Conservation (phyloP, 257 asterid species). For the Cruciata laevipes region DNA sequence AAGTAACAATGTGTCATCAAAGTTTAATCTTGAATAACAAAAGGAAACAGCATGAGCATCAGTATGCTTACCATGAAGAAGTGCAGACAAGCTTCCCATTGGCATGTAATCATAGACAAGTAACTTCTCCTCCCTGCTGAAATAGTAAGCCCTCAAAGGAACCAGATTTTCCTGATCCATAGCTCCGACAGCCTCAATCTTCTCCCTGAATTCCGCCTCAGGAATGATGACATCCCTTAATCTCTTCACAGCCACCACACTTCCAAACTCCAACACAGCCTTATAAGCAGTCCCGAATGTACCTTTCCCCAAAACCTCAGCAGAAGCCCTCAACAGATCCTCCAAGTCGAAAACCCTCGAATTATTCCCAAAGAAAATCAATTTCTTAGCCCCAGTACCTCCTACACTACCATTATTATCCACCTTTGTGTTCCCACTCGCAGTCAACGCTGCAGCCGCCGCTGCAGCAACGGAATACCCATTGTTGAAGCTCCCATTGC, state of each 20-base stretch:
- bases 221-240: slow-evolving; percentile 62
- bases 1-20: neutral
- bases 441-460: slow-evolving; percentile 15
- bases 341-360: slow-evolving; percentile 17
- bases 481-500: slow-evolving; percentile 13
- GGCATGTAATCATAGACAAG: slow-evolving; percentile 88
- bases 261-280: slow-evolving; percentile 82
- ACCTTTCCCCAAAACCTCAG: slow-evolving; percentile 29
- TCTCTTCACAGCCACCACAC: slow-evolving; percentile 78
- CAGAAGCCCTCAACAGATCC: slow-evolving; percentile 28
- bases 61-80: slow-evolving; percentile 55
- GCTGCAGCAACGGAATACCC: slow-evolving; percentile 20
- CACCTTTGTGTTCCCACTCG: slow-evolving; percentile 2
- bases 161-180: slow-evolving; percentile 76
- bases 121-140: slow-evolving; percentile 78
- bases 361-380: slow-evolving; percentile 21
- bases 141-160: slow-evolving; percentile 77
- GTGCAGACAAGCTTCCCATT: slow-evolving; percentile 87
- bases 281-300: slow-evolving; percentile 59
- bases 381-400: slow-evolving; percentile 17
- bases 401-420: slow-evolving; percentile 7
- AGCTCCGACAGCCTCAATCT: slow-evolving; percentile 60
- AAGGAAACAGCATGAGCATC: neutral
- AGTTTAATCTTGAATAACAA: neutral
- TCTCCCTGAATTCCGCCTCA: slow-evolving; percentile 63